Conservation (phyloP, 345 rosid genomes). For the Eucalyptus camaldulensis region DNA sequence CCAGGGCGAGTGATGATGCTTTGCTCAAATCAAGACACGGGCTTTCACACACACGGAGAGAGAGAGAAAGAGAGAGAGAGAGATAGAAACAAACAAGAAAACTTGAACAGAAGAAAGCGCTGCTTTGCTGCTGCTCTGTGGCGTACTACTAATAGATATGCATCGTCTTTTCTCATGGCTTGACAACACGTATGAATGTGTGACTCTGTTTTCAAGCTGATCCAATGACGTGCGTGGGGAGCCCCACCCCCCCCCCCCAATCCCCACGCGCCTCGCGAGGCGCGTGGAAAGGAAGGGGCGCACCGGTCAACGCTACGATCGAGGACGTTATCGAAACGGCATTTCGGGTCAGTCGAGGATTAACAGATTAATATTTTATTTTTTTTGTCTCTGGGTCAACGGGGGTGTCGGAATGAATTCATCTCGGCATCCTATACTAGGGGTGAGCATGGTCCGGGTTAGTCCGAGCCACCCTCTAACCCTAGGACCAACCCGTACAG, state of each 20-base stretch:
- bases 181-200: not conserved
- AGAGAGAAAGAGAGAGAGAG: not conserved
- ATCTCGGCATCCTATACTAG: not conserved
- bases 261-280: not conserved
- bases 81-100: not conserved
- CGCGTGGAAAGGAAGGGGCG: not conserved
- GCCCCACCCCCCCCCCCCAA: not conserved
- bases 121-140: not conserved
- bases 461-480: no score
- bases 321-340: not conserved
- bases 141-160: not conserved
- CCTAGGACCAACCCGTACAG: no score
- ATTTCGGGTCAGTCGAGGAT: not conserved
- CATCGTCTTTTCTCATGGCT: not conserved
- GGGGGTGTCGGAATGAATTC: not conserved
- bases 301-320: not conserved
- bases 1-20: not conserved
- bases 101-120: constrained; percentile 1
- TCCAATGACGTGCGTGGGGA: not conserved
- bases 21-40: not conserved
- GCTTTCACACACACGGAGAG: not conserved
- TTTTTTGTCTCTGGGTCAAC: not conserved
- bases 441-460: no score
- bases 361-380: not conserved
- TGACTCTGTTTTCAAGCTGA: not conserved